Evolutionary conservation across 306 rosid species (phyloP), one percentile per base, ranked within the genome.

Genomic region (Canavalia ensiformis): DNA sequence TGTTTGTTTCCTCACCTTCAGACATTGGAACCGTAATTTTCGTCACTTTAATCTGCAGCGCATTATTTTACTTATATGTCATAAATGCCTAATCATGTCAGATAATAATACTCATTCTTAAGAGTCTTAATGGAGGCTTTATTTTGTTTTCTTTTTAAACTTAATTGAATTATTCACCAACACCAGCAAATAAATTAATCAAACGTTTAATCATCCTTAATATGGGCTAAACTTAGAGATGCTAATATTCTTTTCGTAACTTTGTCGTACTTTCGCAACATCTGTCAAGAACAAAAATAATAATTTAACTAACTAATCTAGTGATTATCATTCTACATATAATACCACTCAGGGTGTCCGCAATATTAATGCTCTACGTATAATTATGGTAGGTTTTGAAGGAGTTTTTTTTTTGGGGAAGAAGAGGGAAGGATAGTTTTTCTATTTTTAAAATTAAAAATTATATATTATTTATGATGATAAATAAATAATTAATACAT

Each of bases 21-120:
- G 5, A 18, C 37, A 67, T 50, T n/a, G 57, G 52, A 80, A 33
- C 39, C 50, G n/a, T 25, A 25, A 8, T 75, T 84, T 75, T 63
- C 34, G 10, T 50, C 47, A 54, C 47, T 71, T 63, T 49, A 18
- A 31, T 73, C 30, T 78, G 75, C 55, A 68, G 67, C 5, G 12
- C 28, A 10, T 68, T 58, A 3, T 75, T 68, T 80, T 59, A 7
- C 79, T 79, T 31, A 42, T 67, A 12, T 42, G 28, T 68, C 7
- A 47, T 34, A 18, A 37, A 75, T 35, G 58, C 50, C 67, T 50
- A 68, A 68, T 0, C 30, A 29, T 31, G 5, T 3, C 25, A 11
- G 5, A 41, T 46, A 75, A 74, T 9, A 7, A 30, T 56, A 1
- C 3, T 72, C 28, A 18, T 31, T 37, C 30, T 28, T 60, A 37